Base-by-base conservation (phyloP, 176 grass and related monocot species). In the Hsuehochloa calcarea region DNA sequence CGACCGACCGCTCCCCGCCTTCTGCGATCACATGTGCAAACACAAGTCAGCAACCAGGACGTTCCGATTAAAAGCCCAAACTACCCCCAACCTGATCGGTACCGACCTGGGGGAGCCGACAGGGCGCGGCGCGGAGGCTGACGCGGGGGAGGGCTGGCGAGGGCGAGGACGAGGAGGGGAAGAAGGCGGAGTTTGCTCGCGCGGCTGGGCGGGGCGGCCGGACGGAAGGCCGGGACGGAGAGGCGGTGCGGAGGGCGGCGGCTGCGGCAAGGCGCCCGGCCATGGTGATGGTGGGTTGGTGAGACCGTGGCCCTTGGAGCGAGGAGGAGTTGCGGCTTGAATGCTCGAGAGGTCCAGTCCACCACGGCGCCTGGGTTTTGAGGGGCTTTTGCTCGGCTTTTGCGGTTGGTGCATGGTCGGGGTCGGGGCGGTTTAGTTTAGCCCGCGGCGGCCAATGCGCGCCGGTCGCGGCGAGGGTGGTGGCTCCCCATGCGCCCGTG, bases 231-330 rank as follows among this genome's bases (percentile, higher is more conserved):
- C 27, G 47, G 23, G 70, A 34, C 34, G 81, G 25, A 9, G 34
- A n/a, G 25, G 72, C 79, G 75, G 83, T 55, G 60, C 77, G 75
- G 81, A 86, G 77, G 56, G 72, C 39, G 81, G 91, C 47, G 77
- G 85, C 76, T 38, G 94, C 87, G 22, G 87, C 82, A 69, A 98
- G 82, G 71, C 85, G 91, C 72, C 89, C 87, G 79, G 95, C 83
- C 95, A 98, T 97, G 78, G 82, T 23, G 82, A 9, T 35, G 44
- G 72, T 55, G 34, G 75, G 74, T 86, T 80, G 87, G 81, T 87
- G 77, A 39, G 50, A 68, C 19, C 39, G 65, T 70, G 86, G 70
- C 83, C 78, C 77, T 89, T 79, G 75, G 71, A 68, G 75, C 59
- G 16, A n/a, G 46, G 81, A 68, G 70, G 38, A 56, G 87, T 16